phyloP scores from a whole-genome alignment of 768 basidiomycete genomes.

The Agaricus subrufescens region DNA sequence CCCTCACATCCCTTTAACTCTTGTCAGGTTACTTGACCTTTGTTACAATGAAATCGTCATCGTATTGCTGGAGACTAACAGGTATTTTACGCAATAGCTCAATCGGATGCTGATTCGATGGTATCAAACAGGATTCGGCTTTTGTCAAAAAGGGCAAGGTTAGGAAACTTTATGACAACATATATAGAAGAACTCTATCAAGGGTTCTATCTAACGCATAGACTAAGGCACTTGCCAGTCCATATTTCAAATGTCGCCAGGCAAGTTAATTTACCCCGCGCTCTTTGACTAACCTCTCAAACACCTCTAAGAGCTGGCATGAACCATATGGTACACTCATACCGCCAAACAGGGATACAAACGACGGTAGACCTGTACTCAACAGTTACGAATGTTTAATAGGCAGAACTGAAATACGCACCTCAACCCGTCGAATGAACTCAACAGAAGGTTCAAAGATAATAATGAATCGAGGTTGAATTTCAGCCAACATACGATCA shows the following conservation, averaged over 20 bases:
- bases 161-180: too few relatives aligned
- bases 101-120: too few relatives aligned
- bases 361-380: conserved; percentile 73
- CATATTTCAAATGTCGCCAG: background rate
- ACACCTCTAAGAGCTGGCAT: conserved; percentile 85
- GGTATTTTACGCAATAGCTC: too few relatives aligned
- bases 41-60: too few relatives aligned
- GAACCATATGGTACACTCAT: conserved; percentile 94
- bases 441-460: conserved; percentile 96
- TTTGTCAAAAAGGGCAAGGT: too few relatives aligned
- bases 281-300: conserved; percentile 89
- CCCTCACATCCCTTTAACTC: too few relatives aligned
- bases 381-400: background rate
- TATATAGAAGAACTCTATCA: too few relatives aligned
- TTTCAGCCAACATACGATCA: conserved; percentile 80
- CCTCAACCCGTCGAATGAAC: conserved; percentile 90
- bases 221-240: conserved; percentile 38
- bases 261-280: conserved; percentile 58
- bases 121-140: too few relatives aligned
- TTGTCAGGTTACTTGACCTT: too few relatives aligned
- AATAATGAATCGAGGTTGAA: conserved; percentile 87
- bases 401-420: conserved; percentile 24
- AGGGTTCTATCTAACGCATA: conserved; percentile 31
- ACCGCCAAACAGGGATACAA: conserved; percentile 79
- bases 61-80: too few relatives aligned